Percentiles rank a stretch among this genome's conserved stretches.
These are phyloP conservation scores for Prillingera fragicola DNA, from an alignment of 1,284 basidiomycete genomes.

Conservation along the genomic window DNA sequence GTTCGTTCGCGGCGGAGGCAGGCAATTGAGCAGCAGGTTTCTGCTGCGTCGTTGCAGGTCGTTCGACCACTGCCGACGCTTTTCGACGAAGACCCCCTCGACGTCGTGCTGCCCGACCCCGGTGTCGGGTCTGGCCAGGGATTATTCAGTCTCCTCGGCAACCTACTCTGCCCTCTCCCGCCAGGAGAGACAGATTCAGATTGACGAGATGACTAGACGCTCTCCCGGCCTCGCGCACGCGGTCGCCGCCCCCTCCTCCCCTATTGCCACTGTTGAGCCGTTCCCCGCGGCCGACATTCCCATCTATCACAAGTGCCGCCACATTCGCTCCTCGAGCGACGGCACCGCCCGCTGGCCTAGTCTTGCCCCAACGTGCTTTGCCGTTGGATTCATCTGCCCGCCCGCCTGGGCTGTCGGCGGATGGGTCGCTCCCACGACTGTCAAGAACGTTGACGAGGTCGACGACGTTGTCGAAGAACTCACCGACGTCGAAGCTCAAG, in stretches of 20 bases:
- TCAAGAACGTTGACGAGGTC: not conserved
- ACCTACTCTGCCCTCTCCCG: slow-evolving; percentile 7
- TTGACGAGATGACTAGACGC: too few relatives aligned
- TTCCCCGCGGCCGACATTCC: too few relatives aligned
- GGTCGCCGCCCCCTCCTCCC: too few relatives aligned
- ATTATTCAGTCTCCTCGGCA: slow-evolving; percentile 5
- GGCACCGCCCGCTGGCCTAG: too few relatives aligned
- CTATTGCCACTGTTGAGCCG: too few relatives aligned
- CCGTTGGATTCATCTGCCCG: not conserved
- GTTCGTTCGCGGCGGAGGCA: not conserved
- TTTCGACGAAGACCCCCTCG: slow-evolving; percentile 8
- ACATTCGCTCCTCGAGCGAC: too few relatives aligned
- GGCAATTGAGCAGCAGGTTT: not conserved
- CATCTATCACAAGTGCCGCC: too few relatives aligned
- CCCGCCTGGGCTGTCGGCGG: not conserved
- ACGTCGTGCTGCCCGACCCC: slow-evolving; percentile 5
- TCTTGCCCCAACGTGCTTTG: too few relatives aligned
- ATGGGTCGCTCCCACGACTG: not conserved
- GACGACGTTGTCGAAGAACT: slow-evolving; percentile 1
- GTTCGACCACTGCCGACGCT: not conserved
- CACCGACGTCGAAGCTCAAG: not conserved
- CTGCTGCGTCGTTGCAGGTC: not conserved
- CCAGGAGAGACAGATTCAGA: too few relatives aligned
- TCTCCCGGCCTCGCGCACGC: too few relatives aligned
- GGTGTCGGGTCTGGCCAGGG: slow-evolving; percentile 1